phyloP scores from a whole-genome alignment of 1,284 basidiomycete species.

The Ganoderma resinaceum region DNA sequence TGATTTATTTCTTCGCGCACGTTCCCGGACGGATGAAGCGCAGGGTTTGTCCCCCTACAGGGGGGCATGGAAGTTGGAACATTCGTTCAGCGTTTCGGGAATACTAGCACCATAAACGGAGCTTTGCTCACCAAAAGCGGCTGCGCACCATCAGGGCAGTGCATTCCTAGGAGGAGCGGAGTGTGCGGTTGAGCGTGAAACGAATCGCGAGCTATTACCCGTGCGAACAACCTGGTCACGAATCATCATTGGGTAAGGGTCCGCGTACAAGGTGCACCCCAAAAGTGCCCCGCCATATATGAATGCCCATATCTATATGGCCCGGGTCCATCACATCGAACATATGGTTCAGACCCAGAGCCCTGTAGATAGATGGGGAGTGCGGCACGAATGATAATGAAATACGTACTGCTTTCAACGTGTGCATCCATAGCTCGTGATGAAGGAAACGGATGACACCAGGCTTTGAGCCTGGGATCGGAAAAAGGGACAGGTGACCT shows the following conservation, averaged over 20 bases:
- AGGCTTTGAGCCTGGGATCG: too few relatives aligned
- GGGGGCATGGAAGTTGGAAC: background rate
- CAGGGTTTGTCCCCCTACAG: too few relatives aligned
- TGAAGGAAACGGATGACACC: too few relatives aligned
- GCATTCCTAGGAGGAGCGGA: background rate
- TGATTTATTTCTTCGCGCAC: background rate
- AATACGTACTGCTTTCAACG: too few relatives aligned
- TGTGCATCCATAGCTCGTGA: too few relatives aligned
- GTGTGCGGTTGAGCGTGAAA: background rate
- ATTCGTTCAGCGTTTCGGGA: background rate
- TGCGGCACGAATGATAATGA: too few relatives aligned
- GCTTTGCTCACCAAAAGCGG: background rate
- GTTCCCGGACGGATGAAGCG: too few relatives aligned
- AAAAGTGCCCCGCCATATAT: background rate
- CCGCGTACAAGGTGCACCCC: background rate
- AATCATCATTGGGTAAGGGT: background rate
- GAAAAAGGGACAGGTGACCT: too few relatives aligned
- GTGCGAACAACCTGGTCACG: background rate
- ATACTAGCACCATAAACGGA: background rate
- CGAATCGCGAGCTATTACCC: background rate
- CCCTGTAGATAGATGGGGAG: too few relatives aligned
- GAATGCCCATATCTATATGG: background rate
- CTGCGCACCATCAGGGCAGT: background rate
- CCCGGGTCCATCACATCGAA: too few relatives aligned
- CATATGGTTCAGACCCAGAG: too few relatives aligned